phyloP scores from a whole-genome alignment of 164 flowering plant genomes.

The Tinospora cordifolia region DNA sequence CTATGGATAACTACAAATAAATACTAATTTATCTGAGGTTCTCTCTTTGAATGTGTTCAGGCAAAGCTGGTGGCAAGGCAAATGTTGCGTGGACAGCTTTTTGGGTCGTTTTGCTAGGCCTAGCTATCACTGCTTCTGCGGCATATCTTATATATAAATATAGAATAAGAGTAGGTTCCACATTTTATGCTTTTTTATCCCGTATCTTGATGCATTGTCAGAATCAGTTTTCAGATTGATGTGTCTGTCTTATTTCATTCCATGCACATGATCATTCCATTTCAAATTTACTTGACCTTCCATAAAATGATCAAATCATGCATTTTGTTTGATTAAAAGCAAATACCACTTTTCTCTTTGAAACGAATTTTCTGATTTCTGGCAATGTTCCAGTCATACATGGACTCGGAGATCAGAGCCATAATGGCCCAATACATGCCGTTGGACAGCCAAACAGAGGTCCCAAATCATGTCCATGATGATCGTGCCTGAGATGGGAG shows the following conservation, averaged over 20 bases:
- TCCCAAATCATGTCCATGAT: conserved; percentile 46
- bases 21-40: conserved; percentile 12
- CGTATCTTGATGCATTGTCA: not conserved
- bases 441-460: conserved; percentile 62
- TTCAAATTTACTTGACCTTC: not conserved
- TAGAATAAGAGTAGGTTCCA: conserved; percentile 67
- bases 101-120: conserved; percentile 69
- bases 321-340: not conserved
- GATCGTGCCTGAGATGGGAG: conserved; percentile 20
- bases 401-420: conserved; percentile 84
- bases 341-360: not conserved
- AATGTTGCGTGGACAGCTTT: conserved; percentile 71
- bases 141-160: conserved; percentile 84
- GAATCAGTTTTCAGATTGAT: not conserved
- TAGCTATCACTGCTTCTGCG: conserved; percentile 64
- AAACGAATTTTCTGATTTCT: conserved; percentile 1
- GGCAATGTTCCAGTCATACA: conserved; percentile 37
- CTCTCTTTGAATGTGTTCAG: conserved; percentile 30
- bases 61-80: conserved; percentile 46
- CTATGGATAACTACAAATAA: too few species aligned
- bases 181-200: conserved; percentile 1
- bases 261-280: not conserved
- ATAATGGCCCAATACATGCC: conserved; percentile 94
- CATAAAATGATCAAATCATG: not conserved
- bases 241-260: not conserved